Base-by-base conservation (phyloP, 1,139 yeast genomes). In the Diutina scorzettiae region DNA sequence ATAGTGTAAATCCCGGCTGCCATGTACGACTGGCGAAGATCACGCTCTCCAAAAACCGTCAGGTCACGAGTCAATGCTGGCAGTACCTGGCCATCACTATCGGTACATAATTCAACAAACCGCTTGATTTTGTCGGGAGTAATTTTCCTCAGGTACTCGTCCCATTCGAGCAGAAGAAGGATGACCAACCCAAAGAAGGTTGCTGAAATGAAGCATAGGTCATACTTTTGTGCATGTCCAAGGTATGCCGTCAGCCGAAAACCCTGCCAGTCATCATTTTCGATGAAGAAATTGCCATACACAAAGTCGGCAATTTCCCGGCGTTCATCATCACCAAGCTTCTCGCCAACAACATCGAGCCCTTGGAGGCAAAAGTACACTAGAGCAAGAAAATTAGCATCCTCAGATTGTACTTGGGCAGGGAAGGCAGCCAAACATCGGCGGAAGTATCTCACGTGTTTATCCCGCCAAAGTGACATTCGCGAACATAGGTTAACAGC, bases 21-120 rank as follows among this genome's bases (percentile, higher is more conserved):
- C 49, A 87, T 69, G 64, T 84, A 85, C 45, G 85, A 74, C 48
- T 77, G 76, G 44, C 97, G 63, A 43, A 84, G 57, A 57, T 87
- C 97, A 14, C 67, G 64, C 42, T 82, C 89, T 14, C 85, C 93
- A 52, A 62, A 69, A 1, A 56, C 56, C 3, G 41, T 32, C 16
- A 72, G 71, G 2, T 52, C 42, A 29, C 41, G 36, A 45, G 50
- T 29, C 52, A 69, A 41, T 45, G 60, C 54, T 0, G 66, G 60
- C 43, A 69, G 43, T 76, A 64, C 14, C 70, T 62, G 1, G 83
- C 81, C 30, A 64, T 64, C 71, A 52, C 49, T 0, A 67, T 51
- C 54, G 83, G 94, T 21, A 51, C 91, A 81, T 34, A 50, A 46
- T 3, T 48, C 45, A 1, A 83, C 64, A 51, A 76, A 79, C 6